Evolutionary conservation across 1,139 yeast species (phyloP).

Genomic region (Yamadazyma spencermartinsiae): DNA sequence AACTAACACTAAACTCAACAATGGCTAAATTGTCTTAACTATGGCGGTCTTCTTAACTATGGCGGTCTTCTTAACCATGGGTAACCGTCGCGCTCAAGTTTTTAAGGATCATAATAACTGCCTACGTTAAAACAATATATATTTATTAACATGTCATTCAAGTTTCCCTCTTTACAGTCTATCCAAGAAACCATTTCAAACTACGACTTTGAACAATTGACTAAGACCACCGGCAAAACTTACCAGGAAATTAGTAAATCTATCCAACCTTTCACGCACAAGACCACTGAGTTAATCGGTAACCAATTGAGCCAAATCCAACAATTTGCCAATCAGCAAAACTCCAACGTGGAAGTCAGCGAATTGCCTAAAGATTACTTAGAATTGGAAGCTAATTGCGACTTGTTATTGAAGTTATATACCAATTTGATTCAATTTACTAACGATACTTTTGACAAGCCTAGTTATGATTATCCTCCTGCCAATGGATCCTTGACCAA

Average conservation of each 20-base stretch:
- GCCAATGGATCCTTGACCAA: conserved; percentile 50
- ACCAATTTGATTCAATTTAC: conserved; percentile 60
- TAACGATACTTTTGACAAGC: conserved; percentile 59
- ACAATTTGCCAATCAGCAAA: conserved; percentile 32
- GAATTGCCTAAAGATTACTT: conserved; percentile 75
- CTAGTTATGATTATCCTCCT: conserved; percentile 75
- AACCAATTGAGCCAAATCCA: conserved; percentile 46
- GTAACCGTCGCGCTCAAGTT: no score
- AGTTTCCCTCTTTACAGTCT: conserved; percentile 49
- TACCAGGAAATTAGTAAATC: conserved; percentile 44
- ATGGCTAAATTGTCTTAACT: no score
- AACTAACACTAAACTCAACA: no score
- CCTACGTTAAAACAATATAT: neutral
- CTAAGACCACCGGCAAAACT: conserved; percentile 41
- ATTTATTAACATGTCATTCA: conserved; percentile 43
- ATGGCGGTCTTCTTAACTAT: no score
- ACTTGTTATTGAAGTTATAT: conserved; percentile 58
- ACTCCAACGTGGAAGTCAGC: conserved; percentile 43
- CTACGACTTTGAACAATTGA: conserved; percentile 40
- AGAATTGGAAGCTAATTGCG: conserved; percentile 65
- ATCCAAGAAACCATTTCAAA: conserved; percentile 47
- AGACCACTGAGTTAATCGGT: conserved; percentile 39
- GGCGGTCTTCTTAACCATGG: no score
- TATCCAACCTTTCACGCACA: conserved; percentile 45
- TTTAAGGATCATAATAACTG: no score